A percentile compares a stretch with the other conserved stretches of the same genome.
Conservation (phyloP, 495 filamentous ascomycete genomes). For the Aspergillus leporis region DNA sequence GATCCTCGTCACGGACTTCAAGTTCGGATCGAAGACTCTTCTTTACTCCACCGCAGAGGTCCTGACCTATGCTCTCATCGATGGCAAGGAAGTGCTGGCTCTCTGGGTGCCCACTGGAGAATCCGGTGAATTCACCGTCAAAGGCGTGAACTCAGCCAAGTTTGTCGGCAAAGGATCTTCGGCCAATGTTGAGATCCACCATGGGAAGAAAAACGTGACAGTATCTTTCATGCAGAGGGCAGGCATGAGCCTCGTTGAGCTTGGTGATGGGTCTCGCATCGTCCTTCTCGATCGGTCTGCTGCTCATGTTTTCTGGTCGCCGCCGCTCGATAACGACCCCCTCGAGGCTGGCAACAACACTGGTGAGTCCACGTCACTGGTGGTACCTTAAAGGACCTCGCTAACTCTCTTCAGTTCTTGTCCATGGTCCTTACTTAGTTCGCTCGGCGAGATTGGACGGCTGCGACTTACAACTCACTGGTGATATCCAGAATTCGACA, state of each 20-base stretch:
- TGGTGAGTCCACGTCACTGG: conserved; percentile 30
- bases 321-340: conserved; percentile 53
- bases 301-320: conserved; percentile 59
- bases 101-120: conserved; percentile 57
- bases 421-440: conserved; percentile 63
- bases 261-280: conserved; percentile 45
- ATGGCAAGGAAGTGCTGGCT: conserved; percentile 47
- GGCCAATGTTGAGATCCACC: conserved; percentile 23
- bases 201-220: conserved; percentile 38
- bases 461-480: conserved; percentile 54
- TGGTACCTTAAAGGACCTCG: background rate
- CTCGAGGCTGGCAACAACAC: conserved; percentile 44
- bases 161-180: background rate
- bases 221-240: conserved; percentile 46
- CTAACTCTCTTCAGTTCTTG: conserved; percentile 46
- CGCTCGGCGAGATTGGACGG: conserved; percentile 54
- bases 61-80: conserved; percentile 51
- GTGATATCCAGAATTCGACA: conserved; percentile 64
- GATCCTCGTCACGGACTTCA: conserved; percentile 61
- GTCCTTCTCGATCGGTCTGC: conserved; percentile 51
- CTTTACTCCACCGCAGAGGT: conserved; percentile 64
- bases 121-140: conserved; percentile 54
- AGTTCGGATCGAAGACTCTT: conserved; percentile 48
- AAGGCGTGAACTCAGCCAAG: conserved; percentile 42
- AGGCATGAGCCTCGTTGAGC: conserved; percentile 48